Evolutionary conservation across 2,329 filamentous ascomycete genomes (phyloP), one percentile per base, ranked within the genome.

Genomic region (Neospermospora avenae): DNA sequence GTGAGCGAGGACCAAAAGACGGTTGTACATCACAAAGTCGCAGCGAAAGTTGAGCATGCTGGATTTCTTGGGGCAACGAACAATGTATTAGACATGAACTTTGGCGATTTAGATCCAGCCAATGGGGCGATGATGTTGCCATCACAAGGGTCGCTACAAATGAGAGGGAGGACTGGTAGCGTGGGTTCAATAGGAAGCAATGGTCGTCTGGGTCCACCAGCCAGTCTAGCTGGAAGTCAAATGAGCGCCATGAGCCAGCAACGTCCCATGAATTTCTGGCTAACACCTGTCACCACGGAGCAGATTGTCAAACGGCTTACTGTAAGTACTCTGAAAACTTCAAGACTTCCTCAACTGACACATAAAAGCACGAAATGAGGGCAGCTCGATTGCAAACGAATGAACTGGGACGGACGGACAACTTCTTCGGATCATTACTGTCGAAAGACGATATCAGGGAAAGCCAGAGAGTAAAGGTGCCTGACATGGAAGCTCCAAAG

Each of bases 1-100:
- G 93, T 99, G 55, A 96, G 91, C 75, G 95, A 99, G 74, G 95
- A 99, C 73, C 93, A 98, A 74, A 98, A 96, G 77, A 97, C 93
- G 0, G 92, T 99, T 28, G 93, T 99, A 14, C 95, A 99, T 72
- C 95, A 98, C 78, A 99, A 99, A 73, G 95, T 99, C 51, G 93
- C 93, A 20, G 93, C 95, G 58, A 96, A 96, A 73, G 92, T 99
- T 58, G 95, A 99, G 74, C 91, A 97, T 76, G 92, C 95, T 41
- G 95, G 95, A 6, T 88, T 93, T 65, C 84, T 93, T 64, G 87
- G 83, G 46, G 83, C 87, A 11, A 84, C 86, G 8, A 90, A 84
- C 68, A 96, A 90, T 71, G 84, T 93, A 49, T 76, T 96, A 68
- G 92, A 96, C 71, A 86, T 97, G 77, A 96, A 89, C 70, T 96